Evolutionary conservation across 2,329 filamentous ascomycete species (phyloP), one percentile per base, ranked within the genome.

Genomic region (Aspergillus novoparasiticus): DNA sequence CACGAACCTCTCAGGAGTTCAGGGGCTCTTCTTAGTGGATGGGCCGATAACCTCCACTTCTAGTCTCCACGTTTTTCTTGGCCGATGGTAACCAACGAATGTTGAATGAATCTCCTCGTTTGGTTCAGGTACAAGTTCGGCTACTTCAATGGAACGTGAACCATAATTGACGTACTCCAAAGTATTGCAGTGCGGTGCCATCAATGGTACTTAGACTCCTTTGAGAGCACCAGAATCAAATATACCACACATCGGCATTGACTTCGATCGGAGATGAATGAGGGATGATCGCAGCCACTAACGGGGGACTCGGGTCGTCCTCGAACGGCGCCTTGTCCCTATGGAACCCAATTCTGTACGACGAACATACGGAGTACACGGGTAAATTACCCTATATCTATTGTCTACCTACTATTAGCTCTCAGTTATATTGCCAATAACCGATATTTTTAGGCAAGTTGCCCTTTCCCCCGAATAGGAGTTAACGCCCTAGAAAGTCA

Each of bases 1-100:
- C 58, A 63, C 57, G 65, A 68, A 65, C 60, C 66, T 64, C 66
- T 68, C 67, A 71, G 69, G 68, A 69, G 68, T 68, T 70, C 66
- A 70, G 67, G 67, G 67, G 67, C 61, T 60, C n/a, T 50, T 62
- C 26, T 61, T 64, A 63, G 65, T 64, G 62, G 68, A 62, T 58
- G 65, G 59, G 59, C 62, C 39, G 66, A 28, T 46, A 60, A 48
- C 64, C 62, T 69, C 65, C 66, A 66, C 66, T 61, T 56, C 56
- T 50, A 28, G 62, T 61, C 62, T 62, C 64, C 66, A 67, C 65
- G 66, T 66, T 66, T 66, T 48, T 39, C 62, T 61, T 62, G 53
- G 54, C 19, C 2, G 26, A 53, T 28, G 9, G 45, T 10, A 36
- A 54, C 51, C 51, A 54, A 54, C 45, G 32, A 26, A 34, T 12